Conservation (phyloP, 495 filamentous ascomycete species). For the Talaromyces wortmannii region DNA sequence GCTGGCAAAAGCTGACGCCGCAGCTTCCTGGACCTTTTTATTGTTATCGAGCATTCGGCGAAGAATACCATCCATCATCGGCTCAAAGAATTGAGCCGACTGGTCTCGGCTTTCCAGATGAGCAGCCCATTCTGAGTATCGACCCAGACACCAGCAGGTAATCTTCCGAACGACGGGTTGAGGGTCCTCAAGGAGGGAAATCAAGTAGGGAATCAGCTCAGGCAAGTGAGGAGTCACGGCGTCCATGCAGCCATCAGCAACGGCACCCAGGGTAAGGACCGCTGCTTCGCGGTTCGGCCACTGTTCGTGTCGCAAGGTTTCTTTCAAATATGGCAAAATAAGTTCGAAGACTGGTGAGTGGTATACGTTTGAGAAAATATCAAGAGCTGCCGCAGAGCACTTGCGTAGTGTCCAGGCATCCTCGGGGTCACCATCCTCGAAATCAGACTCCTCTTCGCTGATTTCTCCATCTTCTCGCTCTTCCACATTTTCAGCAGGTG, state of each 20-base stretch:
- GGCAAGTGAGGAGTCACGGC: constrained; percentile 87
- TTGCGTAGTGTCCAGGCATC: constrained; percentile 95
- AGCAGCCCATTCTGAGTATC: constrained; percentile 92
- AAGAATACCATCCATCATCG: constrained; percentile 96
- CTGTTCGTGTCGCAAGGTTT: constrained; percentile 79
- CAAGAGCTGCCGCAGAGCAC: constrained; percentile 92
- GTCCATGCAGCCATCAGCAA: constrained; percentile 90
- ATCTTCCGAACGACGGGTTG: constrained; percentile 96
- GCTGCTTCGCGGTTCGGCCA: constrained; percentile 94
- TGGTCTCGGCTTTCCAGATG: constrained; percentile 58
- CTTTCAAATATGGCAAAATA: constrained; percentile 86
- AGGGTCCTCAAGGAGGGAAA: constrained; percentile 73
- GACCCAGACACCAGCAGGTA: constrained; percentile 93
- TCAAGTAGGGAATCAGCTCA: constrained; percentile 83
- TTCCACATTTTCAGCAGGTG: constrained; percentile 22
- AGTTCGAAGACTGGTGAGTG: constrained; percentile 80
- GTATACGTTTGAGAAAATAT: constrained; percentile 89
- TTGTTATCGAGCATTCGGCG: constrained; percentile 92
- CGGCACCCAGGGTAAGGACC: constrained; percentile 88
- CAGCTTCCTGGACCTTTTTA: constrained; percentile 96
- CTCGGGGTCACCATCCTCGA: constrained; percentile 79
- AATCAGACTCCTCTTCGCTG: constrained; percentile 85
- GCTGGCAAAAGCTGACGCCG: constrained; percentile 91
- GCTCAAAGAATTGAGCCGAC: constrained; percentile 76
- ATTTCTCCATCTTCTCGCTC: constrained; percentile 59